phyloP scores from a whole-genome alignment of 345 rosid species.

The Eucalyptus decipiens region DNA sequence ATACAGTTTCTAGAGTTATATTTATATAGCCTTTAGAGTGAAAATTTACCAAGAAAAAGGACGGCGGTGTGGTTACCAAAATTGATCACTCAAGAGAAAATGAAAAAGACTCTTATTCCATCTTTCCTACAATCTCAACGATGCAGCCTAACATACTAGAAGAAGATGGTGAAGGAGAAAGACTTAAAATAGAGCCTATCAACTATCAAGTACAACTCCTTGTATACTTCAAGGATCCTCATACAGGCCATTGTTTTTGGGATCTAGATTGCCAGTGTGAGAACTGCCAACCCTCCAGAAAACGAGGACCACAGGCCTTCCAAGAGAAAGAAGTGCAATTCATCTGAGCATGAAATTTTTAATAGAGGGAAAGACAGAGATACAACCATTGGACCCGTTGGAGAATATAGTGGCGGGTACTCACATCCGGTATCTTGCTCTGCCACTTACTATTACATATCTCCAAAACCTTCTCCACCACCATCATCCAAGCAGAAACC shows the following conservation, averaged over 20 bases:
- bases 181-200: background rate
- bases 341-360: background rate
- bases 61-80: background rate
- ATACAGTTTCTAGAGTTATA: background rate
- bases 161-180: background rate
- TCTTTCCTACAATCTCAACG: background rate
- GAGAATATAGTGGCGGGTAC: background rate
- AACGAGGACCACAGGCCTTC: rapidly evolving
- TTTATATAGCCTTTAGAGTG: background rate
- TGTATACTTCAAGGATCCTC: background rate
- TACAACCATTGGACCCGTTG: background rate
- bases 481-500: background rate
- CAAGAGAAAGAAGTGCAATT: background rate
- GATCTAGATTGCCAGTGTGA: background rate
- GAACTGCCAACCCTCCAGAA: background rate
- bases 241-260: background rate
- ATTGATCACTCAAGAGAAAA: background rate
- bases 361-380: background rate
- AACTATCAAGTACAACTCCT: background rate
- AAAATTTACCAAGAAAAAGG: background rate
- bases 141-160: background rate
- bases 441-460: background rate
- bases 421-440: background rate
- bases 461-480: background rate
- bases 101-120: background rate